Base-by-base conservation (phyloP, 2,329 filamentous ascomycete species). In the Elsinoe australis region DNA sequence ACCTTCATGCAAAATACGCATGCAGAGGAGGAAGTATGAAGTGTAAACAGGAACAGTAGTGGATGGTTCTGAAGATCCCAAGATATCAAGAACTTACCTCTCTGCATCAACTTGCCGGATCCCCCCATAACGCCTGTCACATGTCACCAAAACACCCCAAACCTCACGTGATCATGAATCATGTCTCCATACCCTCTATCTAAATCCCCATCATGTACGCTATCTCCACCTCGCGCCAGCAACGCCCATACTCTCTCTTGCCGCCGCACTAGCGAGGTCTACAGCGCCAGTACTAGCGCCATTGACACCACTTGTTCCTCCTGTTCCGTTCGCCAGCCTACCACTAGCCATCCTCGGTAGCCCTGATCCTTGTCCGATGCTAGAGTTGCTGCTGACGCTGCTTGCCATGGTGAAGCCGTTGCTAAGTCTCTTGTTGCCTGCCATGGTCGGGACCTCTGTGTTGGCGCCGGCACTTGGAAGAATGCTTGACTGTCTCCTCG, bases 341-440 rank as follows among this genome's bases (percentile, higher is more conserved):
- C 51, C 49, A 31, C 51, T 53, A 3, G 42, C 44, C 6, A 49
- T 49, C 18, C 52, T 48, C 24, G 52, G 52, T 6, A 54, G 28
- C 14, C 44, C 45, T 24, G 39, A 52, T 17, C 36, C 46, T 12
- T 29, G 26, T 29, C 26, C 26, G 12, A 29, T 6, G 12, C 26
- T 29, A n/a, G 47, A 24, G n/a, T 36, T 49, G 9, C 46, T 18
- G 29, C 32, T 45, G n/a, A 33, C 19, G 36, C 45, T 26, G 47
- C 39, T 42, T 41, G 54, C 17, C 56, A 47, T 31, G 52, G 45
- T 12, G 53, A 44, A 49, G 18, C 56, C 57, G 33, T 58, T 60
- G 39, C 53, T 55, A 12, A 54, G 47, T 35, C 58, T 51, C 42
- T 58, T 59, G 38, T 54, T 56, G 9, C 59, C 59, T 19, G 58